Evolutionary conservation across 805 yeast genomes (phyloP).

Genomic region (Isabelozyma rhagii): DNA sequence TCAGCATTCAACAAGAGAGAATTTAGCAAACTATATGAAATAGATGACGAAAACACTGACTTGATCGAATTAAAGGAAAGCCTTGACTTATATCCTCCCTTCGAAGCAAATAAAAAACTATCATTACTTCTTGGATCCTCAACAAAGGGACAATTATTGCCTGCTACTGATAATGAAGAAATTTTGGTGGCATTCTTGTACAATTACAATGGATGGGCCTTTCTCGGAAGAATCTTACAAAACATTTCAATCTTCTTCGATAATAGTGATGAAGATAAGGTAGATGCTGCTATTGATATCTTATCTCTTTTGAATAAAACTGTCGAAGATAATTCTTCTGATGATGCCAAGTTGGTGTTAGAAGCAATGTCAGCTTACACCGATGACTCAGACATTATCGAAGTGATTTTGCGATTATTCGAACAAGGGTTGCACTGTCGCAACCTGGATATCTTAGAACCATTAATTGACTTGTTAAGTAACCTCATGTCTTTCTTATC

Average conservation of each 20-base stretch:
- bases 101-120: constrained; percentile 45
- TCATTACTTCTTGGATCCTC: constrained; percentile 44
- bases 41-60: constrained; percentile 53
- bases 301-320: constrained; percentile 50
- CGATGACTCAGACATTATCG: constrained; percentile 57
- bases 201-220: constrained; percentile 82
- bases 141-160: constrained; percentile 70
- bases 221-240: constrained; percentile 74
- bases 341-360: constrained; percentile 19
- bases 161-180: constrained; percentile 36
- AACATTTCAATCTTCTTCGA: constrained; percentile 48
- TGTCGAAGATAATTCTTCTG: constrained; percentile 34
- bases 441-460: constrained; percentile 42
- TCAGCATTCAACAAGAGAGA: constrained; percentile 38
- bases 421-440: constrained; percentile 65
- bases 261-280: constrained; percentile 33
- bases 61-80: constrained; percentile 48
- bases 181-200: constrained; percentile 63
- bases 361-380: constrained; percentile 47
- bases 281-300: constrained; percentile 44
- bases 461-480: constrained; percentile 48
- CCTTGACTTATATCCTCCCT: constrained; percentile 55
- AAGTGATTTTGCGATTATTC: constrained; percentile 60
- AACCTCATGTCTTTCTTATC: constrained; percentile 50
- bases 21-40: constrained; percentile 37